Base-by-base conservation (phyloP, 2,329 filamentous ascomycete genomes). In the Penicillium oxalicum region DNA sequence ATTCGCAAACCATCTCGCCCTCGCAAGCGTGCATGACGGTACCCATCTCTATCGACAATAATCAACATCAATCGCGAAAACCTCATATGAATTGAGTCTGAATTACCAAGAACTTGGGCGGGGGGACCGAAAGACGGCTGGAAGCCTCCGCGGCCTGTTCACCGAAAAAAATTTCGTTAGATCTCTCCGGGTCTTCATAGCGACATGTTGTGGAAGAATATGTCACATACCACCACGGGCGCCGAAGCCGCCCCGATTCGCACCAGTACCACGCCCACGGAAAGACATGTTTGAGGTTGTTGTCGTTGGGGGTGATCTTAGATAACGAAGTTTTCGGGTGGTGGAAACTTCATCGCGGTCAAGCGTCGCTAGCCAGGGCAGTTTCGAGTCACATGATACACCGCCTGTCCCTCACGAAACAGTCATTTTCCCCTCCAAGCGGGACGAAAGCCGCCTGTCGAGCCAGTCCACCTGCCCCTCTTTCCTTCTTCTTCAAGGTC, bases 1-100 rank as follows among this genome's bases (percentile, higher is more conserved):
- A 94, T 73, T 90, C 85, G 86, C 91, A 96, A 61, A 98, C 86
- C 80, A 98, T 93, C 74, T 98, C 93, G 70, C 91, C 91, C 74
- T 98, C 93, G 75, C 88, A 91, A 50, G 90, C 84, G 76, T 98
- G 93, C 69, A 96, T 74, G 74, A 97, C 95, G 58, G 82, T 82
- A 71, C 93, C 93, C 86, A 98, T 89, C 76, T 96, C 93, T 85
- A 57, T 50, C 39, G 25, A 26, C 37, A 9, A 51, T 47, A 38
- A 58, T 74, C 55, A 73, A 69, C 47, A 54, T 59, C 42, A 40
- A 47, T 28, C 45, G 32, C 28, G 44, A 41, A 25, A 18, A 13
- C 27, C 41, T 41, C 41, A 47, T 34, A 5, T 29, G 32, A 6
- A 42, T 42, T 40, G 29, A 43, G 43, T 49, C n/a, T 18, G 45